phyloP scores from a whole-genome alignment of 1,284 basidiomycete species.

The Pseudozyma sp. region DNA sequence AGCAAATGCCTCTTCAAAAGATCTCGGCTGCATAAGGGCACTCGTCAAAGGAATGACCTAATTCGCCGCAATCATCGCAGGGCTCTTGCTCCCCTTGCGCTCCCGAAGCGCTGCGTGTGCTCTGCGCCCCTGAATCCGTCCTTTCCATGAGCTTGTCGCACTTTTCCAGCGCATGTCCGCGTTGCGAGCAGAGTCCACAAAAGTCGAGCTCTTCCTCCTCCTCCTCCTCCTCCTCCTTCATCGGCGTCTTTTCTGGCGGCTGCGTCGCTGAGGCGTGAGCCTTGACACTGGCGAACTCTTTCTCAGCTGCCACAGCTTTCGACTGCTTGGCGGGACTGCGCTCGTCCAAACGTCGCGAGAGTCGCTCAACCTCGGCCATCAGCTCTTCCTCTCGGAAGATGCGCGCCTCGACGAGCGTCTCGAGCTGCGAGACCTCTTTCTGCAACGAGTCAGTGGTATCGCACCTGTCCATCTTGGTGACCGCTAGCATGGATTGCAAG shows the following conservation, averaged over 20 bases:
- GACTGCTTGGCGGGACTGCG: conserved; percentile 11
- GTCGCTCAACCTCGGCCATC: conserved; percentile 53
- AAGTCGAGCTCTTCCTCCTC: conserved; percentile 48
- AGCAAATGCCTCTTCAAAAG: conserved; percentile 18
- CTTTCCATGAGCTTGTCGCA: conserved; percentile 27
- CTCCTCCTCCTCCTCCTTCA: conserved; percentile 30
- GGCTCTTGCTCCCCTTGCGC: conserved; percentile 37
- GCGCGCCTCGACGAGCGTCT: conserved; percentile 61
- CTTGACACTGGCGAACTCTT: neutral
- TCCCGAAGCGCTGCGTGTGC: conserved; percentile 2
- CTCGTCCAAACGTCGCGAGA: conserved; percentile 34
- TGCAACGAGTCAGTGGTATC: conserved; percentile 42
- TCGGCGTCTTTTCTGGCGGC: neutral
- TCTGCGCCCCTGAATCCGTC: neutral
- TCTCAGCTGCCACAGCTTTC: neutral
- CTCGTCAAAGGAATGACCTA: conserved; percentile 53
- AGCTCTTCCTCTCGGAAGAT: conserved; percentile 62
- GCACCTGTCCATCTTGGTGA: conserved; percentile 62
- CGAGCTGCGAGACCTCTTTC: conserved; percentile 62
- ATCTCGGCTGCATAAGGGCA: conserved; percentile 57
- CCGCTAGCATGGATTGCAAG: conserved; percentile 60
- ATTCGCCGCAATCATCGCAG: conserved; percentile 57
- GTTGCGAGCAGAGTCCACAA: conserved; percentile 45
- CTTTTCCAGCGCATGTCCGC: conserved; percentile 39
- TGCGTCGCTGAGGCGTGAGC: neutral